These are phyloP conservation scores for Mycothermus thermophilus DNA, from an alignment of 495 filamentous ascomycete genomes.

Conservation along the genomic window DNA sequence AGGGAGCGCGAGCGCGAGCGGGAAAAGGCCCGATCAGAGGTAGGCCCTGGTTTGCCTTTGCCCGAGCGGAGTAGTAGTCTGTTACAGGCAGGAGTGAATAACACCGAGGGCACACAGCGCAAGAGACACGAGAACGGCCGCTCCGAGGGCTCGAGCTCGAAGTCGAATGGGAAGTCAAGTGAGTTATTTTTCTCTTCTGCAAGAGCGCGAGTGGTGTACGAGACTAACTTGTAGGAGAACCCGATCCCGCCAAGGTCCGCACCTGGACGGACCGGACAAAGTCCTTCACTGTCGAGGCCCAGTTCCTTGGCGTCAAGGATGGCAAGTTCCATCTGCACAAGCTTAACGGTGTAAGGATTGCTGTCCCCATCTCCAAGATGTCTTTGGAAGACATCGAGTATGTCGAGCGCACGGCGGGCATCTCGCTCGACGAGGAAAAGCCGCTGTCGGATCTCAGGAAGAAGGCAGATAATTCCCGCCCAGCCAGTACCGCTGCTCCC, in stretches of 20 bases:
- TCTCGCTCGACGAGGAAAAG: conserved; percentile 92
- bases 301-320: conserved; percentile 86
- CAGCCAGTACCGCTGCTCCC: too few species aligned
- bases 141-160: conserved; percentile 27
- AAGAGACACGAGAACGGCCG: conserved; percentile 50
- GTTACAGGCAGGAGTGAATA: conserved; percentile 37
- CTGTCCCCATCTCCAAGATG: conserved; percentile 91
- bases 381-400: conserved; percentile 88
- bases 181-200: conserved; percentile 30
- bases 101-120: conserved; percentile 48
- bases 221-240: too few species aligned
- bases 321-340: conserved; percentile 98
- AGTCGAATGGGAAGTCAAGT: conserved; percentile 54
- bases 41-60: conserved; percentile 59
- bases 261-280: conserved; percentile 91
- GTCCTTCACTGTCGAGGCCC: conserved; percentile 92
- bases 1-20: conserved; percentile 28
- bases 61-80: conserved; percentile 58
- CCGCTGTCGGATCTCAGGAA: conserved; percentile 68
- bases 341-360: conserved; percentile 94
- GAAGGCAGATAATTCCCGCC: conserved; percentile 15
- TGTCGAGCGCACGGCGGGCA: conserved; percentile 72
- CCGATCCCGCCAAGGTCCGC: conserved; percentile 69
- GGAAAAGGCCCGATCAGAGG: conserved; percentile 42
- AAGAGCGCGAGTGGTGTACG: too few species aligned